Evolutionary conservation across 495 filamentous ascomycete genomes (phyloP), one percentile per base, ranked within the genome.

Genomic region (Lophiostoma macrostomum): DNA sequence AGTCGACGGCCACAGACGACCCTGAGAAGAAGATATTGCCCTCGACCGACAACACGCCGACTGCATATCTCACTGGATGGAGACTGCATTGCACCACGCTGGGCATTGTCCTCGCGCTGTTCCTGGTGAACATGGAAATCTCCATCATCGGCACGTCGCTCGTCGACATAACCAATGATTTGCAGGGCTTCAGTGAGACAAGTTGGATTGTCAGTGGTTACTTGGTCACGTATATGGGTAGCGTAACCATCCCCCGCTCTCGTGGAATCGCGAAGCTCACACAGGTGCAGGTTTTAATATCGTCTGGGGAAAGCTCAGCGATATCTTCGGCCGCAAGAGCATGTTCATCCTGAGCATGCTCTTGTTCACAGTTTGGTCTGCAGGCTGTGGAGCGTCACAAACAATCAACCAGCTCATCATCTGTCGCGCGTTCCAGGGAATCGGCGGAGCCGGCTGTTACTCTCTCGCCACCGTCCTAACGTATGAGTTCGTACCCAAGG

Each of bases 141-240:
- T 80, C 81, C 0, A 83, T 84, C 40, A 77, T 85, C 12, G 78
- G 79, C 31, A 85, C 82, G 0, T 76, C 83, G 2, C 71, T 85
- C 5, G 74, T 83, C 13, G 74, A 74, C 10, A 83, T 85, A 40
- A 79, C 76, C 2, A 69, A 75, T 35, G 74, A 76, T 19, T 61
- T 84, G 18, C 54, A 74, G 5, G 72, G 79, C 30, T 80, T 79
- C 48, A 64, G 74, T 16, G 69, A 80, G 49, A 71, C 68, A 3
- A 74, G 75, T 14, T 84, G 79, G 81, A 69, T 85, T 12, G 70
- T 82, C 25, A 78, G 76, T 12, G 69, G 71, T 12, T 85, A 84
- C 54, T 62, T 82, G 12, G 57, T 82, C 34, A 79, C 73, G 2
- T 81, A 81, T 40, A 75, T 78, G 18, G 77, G 80, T 75, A 64